Evolutionary conservation across 768 basidiomycete species (phyloP).

Genomic region (Phaffia tasmanica): DNA sequence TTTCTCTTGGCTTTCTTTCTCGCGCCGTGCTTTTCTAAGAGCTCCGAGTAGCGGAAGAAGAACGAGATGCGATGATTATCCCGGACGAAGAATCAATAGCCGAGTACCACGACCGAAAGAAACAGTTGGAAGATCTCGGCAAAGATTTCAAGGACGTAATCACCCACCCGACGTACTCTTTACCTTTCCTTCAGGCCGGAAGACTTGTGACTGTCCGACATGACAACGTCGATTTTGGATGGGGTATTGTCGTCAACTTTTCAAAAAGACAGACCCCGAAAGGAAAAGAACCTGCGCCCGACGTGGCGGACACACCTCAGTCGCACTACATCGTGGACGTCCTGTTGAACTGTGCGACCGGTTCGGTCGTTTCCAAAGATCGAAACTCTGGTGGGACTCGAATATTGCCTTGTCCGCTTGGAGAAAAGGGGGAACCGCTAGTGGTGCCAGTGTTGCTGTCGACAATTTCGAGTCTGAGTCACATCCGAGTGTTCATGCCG

Average conservation of each 20-base stretch:
- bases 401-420: constrained; percentile 60
- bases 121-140: constrained; percentile 79
- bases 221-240: constrained; percentile 80
- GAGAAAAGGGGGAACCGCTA: constrained; percentile 66
- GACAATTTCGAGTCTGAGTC: constrained; percentile 73
- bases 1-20: neutral
- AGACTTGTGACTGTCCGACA: constrained; percentile 85
- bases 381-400: constrained; percentile 46
- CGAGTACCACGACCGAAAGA: constrained; percentile 85
- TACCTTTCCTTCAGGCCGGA: constrained; percentile 86
- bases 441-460: constrained; percentile 80
- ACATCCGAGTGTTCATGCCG: constrained; percentile 73
- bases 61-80: constrained; percentile 54
- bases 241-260: constrained; percentile 89
- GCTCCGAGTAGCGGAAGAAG: constrained; percentile 58
- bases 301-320: constrained; percentile 64
- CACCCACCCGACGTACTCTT: constrained; percentile 86
- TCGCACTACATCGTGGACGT: constrained; percentile 91
- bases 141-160: constrained; percentile 83
- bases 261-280: constrained; percentile 77
- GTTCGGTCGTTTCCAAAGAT: constrained; percentile 51
- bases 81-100: constrained; percentile 71
- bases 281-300: constrained; percentile 44
- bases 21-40: constrained; percentile 44
- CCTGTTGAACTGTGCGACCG: constrained; percentile 64